A percentile compares a stretch with the other conserved stretches of the same genome.
These are phyloP conservation scores for Populus hybrid DNA, from an alignment of 441 rosid species.

Conservation along the genomic window DNA sequence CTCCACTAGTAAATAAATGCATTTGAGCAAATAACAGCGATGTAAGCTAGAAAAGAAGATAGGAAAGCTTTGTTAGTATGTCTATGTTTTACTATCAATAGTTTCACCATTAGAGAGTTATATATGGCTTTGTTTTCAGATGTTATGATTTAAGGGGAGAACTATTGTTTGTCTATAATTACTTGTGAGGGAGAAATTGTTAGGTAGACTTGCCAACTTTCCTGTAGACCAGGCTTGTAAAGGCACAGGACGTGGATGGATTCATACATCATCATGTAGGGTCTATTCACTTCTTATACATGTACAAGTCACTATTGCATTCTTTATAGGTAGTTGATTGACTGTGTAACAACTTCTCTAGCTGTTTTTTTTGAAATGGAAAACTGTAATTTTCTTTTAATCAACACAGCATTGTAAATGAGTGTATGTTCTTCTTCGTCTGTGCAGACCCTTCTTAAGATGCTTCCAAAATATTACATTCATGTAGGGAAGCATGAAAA, in stretches of 20 bases:
- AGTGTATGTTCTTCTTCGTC: conserved; percentile 4
- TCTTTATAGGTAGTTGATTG: neutral
- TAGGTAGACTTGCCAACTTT: neutral
- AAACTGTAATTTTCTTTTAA: neutral
- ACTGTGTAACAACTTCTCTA: neutral
- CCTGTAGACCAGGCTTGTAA: neutral
- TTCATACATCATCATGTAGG: neutral
- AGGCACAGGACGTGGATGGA: neutral
- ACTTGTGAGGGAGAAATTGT: neutral
- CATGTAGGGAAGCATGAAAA: conserved; percentile 80
- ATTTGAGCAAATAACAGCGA: neutral
- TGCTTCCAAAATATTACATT: conserved; percentile 74
- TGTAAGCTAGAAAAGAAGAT: neutral
- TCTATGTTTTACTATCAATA: neutral
- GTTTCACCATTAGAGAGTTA: neutral
- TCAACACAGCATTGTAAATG: neutral
- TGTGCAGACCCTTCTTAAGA: conserved; percentile 71
- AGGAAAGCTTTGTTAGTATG: neutral
- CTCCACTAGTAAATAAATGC: neutral
- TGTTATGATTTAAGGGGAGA: neutral
- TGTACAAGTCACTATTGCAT: neutral
- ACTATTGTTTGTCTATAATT: neutral
- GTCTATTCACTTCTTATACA: neutral
- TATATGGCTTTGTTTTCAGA: neutral
- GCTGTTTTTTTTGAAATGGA: neutral